Conservation (phyloP, 352 stramenopile species). For the Globisporangium middletonii region DNA sequence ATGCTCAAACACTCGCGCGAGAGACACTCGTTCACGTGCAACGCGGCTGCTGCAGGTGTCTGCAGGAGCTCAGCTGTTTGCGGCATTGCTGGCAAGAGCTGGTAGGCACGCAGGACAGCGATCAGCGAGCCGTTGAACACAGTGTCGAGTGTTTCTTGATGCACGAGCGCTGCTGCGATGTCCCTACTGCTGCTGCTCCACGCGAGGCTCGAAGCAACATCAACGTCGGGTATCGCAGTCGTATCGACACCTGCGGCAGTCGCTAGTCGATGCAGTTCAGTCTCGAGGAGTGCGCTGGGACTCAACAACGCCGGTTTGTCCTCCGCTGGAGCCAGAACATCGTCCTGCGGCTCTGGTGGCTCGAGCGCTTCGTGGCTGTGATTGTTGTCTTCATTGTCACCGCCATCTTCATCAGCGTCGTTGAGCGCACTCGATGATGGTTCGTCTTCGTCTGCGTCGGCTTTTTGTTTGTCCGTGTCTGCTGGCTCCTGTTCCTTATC, state of each 20-base stretch:
- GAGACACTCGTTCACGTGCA: conserved; percentile 15
- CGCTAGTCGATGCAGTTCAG: conserved; percentile 22
- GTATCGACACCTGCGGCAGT: conserved; percentile 17
- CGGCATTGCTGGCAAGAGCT: conserved; percentile 12
- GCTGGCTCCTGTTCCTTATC: conserved; percentile 1
- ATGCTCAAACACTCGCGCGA: conserved; percentile 8
- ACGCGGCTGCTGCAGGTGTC: conserved; percentile 16
- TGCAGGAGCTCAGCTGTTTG: conserved; percentile 11
- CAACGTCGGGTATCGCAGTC: conserved; percentile 12
- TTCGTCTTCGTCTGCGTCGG: too few relatives aligned
- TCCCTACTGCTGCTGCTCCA: conserved; percentile 14
- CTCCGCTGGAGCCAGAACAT: neutral
- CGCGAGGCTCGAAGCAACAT: conserved; percentile 11
- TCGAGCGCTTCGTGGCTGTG: conserved; percentile 1
- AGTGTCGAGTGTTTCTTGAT: conserved; percentile 12
- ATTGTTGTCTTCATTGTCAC: neutral
- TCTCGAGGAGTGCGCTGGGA: neutral
- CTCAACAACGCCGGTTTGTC: neutral
- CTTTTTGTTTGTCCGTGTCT: neutral
- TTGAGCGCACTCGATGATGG: neutral
- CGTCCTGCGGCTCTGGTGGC: neutral
- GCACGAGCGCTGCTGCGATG: conserved; percentile 13
- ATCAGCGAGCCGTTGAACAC: conserved; percentile 24
- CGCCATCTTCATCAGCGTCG: neutral
- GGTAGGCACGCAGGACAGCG: conserved; percentile 24